Base-by-base conservation (phyloP, 2,329 filamentous ascomycete genomes). In the Sarocladiaceae sp. region DNA sequence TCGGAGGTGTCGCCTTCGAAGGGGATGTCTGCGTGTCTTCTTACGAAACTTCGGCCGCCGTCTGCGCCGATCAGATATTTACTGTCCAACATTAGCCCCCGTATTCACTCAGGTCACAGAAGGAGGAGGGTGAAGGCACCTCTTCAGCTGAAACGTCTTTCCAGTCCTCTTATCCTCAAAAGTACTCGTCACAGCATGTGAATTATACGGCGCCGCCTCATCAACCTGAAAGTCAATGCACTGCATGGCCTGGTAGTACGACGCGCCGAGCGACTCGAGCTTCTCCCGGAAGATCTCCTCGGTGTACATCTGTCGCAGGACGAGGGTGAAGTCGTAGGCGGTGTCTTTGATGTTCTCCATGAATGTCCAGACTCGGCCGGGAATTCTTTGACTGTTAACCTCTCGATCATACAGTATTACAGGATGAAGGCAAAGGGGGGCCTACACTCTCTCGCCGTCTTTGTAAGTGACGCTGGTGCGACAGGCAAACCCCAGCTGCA, bases 251-350 rank as follows among this genome's bases (percentile, higher is more conserved):
- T 64, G 60, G 36, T 68, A 62, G 4, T 73, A 62, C 1, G 62
- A 54, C 1, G 68, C 65, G 18, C 70, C 70, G 26, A 71, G 57
- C 46, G 56, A 65, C 47, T 54, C 62, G 60, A 72, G 47, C 53
- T 68, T 64, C n/a, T 64, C 62, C 37, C 77, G 68, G 50, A 80
- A 75, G 37, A 81, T 73, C 12, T 75, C 72, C 57, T 82, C 78
- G 6, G 77, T 73, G 58, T 78, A 80, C 59, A 76, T 80, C 62
- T 82, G 77, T 15, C 78, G 67, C 51, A 82, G 58, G 1, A 80
- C 77, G n/a, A 80, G 64, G 0, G 72, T 69, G 58, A 78, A 82
- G 55, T 77, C 71, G 63, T 74, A 80, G 23, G 37, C 37, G 23
- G 37, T 42, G 37, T 42, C 37, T 22, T 66, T 64, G 66, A 80